These are phyloP conservation scores for Aspergillus mulundensis DNA, from an alignment of 495 filamentous ascomycete genomes.

Conservation along the genomic window DNA sequence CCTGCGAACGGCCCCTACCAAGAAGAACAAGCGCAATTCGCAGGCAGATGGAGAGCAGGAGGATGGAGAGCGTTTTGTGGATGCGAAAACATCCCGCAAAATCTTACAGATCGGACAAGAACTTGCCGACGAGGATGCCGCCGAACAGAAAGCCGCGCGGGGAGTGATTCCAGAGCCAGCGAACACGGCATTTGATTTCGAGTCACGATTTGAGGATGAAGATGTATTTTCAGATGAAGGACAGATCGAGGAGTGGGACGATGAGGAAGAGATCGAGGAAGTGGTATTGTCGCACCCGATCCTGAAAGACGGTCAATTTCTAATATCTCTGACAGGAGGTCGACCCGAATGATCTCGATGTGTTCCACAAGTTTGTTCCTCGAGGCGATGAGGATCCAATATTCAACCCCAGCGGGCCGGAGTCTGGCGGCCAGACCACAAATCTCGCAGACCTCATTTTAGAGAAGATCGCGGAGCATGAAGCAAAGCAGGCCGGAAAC, in stretches of 20 bases:
- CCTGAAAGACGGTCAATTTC: background rate
- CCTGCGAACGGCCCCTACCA: constrained; percentile 50
- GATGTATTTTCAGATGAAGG: constrained; percentile 53
- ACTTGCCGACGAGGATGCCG: constrained; percentile 69
- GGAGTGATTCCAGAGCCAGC: constrained; percentile 25
- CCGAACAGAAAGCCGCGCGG: constrained; percentile 38
- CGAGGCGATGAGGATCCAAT: constrained; percentile 46
- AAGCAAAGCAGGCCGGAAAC: constrained; percentile 58
- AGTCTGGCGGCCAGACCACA: constrained; percentile 53
- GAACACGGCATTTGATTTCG: constrained; percentile 64
- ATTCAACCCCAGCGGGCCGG: constrained; percentile 43
- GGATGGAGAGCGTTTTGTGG: constrained; percentile 67
- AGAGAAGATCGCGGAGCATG: constrained; percentile 88
- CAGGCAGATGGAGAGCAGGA: constrained; percentile 53
- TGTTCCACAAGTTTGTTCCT: constrained; percentile 87
- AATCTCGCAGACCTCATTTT: constrained; percentile 91
- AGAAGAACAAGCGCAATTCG: constrained; percentile 52
- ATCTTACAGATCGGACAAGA: constrained; percentile 85
- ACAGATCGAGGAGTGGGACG: constrained; percentile 52
- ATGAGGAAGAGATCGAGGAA: constrained; percentile 72
- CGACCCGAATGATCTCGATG: constrained; percentile 82
- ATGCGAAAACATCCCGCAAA: constrained; percentile 79
- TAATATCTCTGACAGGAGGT: constrained; percentile 54
- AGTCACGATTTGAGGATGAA: constrained; percentile 52
- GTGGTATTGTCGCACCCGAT: constrained; percentile 42